Evolutionary conservation across 2,329 filamentous ascomycete genomes (phyloP), one percentile per base, ranked within the genome.

Genomic region (Seiridium unicorne): DNA sequence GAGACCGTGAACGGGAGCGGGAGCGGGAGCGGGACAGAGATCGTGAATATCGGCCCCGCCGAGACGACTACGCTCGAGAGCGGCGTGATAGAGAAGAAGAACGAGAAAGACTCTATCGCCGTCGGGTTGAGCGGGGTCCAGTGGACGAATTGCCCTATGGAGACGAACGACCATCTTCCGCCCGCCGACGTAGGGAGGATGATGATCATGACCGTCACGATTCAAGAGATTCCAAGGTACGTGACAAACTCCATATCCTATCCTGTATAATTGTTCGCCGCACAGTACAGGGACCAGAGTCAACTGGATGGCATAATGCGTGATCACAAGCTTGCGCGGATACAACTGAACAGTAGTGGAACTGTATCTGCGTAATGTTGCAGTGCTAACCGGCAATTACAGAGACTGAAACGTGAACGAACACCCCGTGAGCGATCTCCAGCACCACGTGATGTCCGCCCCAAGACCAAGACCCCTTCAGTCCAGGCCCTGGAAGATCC

Each of bases 91-190:
- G 93, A 55, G 94, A 98, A 72, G 90, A 93, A 66, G 93, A 97
- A 73, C 87, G 94, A 59, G 95, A 98, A 76, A 87, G 92, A 61
- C 82, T 90, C 57, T 97, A 97, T 75, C 88, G 92, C 60, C 91
- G 93, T 67, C 92, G 92, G 61, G 73, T 79, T 62, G 74, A 75
- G 48, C 77, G 89, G 67, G 89, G 90, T 67, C 88, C 89, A 67
- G 88, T 92, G 63, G 93, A 96, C 69, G 93, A 96, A 73, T 84
- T 98, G 61, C 93, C 96, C 70, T 97, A 97, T 73, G 93, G 94
- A 62, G 92, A 94, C 74, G 80, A 89, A 74, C 79, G 84, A 67
- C 77, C 90, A 77, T 73, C 85, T 76, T 76, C 79, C 64, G 84
- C 90, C 69, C 87, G 92, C 71, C 87, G 93, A 63, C 87, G 93